A percentile compares a stretch with the other conserved stretches of the same genome.
phyloP scores from a whole-genome alignment of 192 early-diverging fungal genomes.

The Backusella sp. region DNA sequence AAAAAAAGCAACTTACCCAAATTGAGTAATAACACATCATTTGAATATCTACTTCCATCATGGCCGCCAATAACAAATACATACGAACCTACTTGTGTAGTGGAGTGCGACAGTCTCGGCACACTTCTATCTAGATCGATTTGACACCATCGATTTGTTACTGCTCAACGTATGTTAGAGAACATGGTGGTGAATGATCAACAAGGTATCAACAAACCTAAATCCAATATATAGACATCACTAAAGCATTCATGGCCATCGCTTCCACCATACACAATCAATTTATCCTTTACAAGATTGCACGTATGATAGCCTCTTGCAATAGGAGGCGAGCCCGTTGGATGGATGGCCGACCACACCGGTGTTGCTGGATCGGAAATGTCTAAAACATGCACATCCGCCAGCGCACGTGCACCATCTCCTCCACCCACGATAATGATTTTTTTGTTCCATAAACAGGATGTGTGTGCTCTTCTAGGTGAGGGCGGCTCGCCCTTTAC shows the following conservation, averaged over 20 bases:
- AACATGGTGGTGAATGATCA: background rate
- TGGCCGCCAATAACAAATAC: slow-evolving; percentile 88
- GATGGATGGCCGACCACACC: slow-evolving; percentile 60
- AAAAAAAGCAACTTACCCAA: slow-evolving; percentile 45
- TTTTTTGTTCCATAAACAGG: slow-evolving; percentile 71
- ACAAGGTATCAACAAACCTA: slow-evolving; percentile 28
- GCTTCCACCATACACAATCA: slow-evolving; percentile 84
- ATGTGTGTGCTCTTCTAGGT: slow-evolving; percentile 78
- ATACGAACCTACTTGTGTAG: slow-evolving; percentile 88
- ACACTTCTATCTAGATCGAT: slow-evolving; percentile 61
- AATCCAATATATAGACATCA: slow-evolving; percentile 64
- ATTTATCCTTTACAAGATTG: slow-evolving; percentile 77
- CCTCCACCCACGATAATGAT: slow-evolving; percentile 89
- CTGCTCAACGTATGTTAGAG: background rate
- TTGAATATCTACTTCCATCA: slow-evolving; percentile 81
- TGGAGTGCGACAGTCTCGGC: slow-evolving; percentile 79
- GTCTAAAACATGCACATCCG: slow-evolving; percentile 72
- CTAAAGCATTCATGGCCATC: slow-evolving; percentile 82
- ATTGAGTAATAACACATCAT: slow-evolving; percentile 83
- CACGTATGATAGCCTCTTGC: slow-evolving; percentile 88
- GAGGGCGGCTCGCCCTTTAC: slow-evolving; percentile 55
- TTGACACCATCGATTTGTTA: slow-evolving; percentile 58
- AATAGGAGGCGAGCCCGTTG: slow-evolving; percentile 63
- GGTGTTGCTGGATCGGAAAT: slow-evolving; percentile 40
- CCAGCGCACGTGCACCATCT: slow-evolving; percentile 79